These are phyloP conservation scores for Lactifluus volemus DNA, from an alignment of 768 basidiomycete species.

Conservation along the genomic window DNA sequence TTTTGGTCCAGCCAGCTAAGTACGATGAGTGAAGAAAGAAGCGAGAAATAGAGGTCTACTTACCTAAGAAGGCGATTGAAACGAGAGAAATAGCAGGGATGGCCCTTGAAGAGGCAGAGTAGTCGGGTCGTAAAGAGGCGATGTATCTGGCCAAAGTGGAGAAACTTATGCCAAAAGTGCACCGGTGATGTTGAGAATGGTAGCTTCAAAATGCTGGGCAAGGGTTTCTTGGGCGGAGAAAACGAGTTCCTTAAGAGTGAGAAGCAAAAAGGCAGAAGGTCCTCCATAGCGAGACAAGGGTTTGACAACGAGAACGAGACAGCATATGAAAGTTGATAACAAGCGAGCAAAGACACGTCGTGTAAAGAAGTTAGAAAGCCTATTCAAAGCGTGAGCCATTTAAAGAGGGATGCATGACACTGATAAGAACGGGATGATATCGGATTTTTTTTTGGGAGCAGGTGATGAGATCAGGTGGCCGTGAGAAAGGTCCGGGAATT, in stretches of 20 bases:
- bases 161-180: constrained; percentile 33
- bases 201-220: constrained; percentile 39
- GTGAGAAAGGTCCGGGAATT: constrained; percentile 5
- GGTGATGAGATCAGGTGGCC: constrained; percentile 5
- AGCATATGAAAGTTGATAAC: constrained; percentile 38
- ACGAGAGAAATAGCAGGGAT: constrained; percentile 36
- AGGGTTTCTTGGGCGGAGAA: constrained; percentile 40
- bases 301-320: constrained; percentile 30
- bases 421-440: too few relatives aligned
- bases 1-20: constrained; percentile 35
- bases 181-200: constrained; percentile 36
- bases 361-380: constrained; percentile 17
- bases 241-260: constrained; percentile 37
- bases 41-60: background rate
- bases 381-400: background rate
- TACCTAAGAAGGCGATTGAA: constrained; percentile 32
- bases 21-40: background rate
- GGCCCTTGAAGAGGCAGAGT: constrained; percentile 26
- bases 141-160: constrained; percentile 30
- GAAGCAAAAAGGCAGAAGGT: constrained; percentile 30
- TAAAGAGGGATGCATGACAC: background rate
- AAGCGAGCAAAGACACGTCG: constrained; percentile 33
- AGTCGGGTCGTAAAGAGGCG: constrained; percentile 23
- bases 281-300: constrained; percentile 35
- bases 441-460: too few relatives aligned